These are phyloP conservation scores for Claviceps sp. DNA, from an alignment of 2,329 filamentous ascomycete species.

Conservation along the genomic window DNA sequence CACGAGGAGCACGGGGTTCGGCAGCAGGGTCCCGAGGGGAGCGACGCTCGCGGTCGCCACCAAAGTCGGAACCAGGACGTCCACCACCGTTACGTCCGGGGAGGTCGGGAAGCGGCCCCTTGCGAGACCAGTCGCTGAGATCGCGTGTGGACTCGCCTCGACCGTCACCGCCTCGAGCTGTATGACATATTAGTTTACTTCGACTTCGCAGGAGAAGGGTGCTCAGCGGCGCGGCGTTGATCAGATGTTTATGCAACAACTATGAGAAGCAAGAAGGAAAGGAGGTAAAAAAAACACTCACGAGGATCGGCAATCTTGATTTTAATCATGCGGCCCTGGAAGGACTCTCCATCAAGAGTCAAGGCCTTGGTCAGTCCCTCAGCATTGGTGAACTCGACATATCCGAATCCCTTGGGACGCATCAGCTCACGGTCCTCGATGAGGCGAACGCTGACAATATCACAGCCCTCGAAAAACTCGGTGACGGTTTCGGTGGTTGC, in stretches of 20 bases:
- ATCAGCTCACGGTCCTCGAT: constrained; percentile 92
- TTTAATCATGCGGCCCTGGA: constrained; percentile 80
- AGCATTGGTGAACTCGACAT: constrained; percentile 80
- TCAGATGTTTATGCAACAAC: background rate
- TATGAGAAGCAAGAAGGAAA: background rate
- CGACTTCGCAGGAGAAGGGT: too few species aligned
- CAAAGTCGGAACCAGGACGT: constrained; percentile 37
- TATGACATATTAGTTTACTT: background rate
- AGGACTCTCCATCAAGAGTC: constrained; percentile 63
- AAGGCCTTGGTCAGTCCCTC: constrained; percentile 90
- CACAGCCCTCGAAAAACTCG: constrained; percentile 74
- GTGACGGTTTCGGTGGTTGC: constrained; percentile 70
- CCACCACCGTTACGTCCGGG: constrained; percentile 34
- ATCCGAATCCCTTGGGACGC: constrained; percentile 95
- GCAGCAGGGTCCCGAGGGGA: constrained; percentile 47
- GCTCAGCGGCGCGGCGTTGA: too few species aligned
- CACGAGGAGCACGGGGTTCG: constrained; percentile 52
- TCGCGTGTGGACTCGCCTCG: constrained; percentile 57
- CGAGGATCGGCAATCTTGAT: constrained; percentile 96
- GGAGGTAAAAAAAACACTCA: constrained; percentile 35
- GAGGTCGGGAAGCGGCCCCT: constrained; percentile 71
- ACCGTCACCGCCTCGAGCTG: constrained; percentile 69
- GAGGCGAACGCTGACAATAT: constrained; percentile 82
- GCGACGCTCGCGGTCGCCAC: constrained; percentile 37
- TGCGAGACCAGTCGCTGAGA: constrained; percentile 82